Evolutionary conservation across 2,329 filamentous ascomycete species (phyloP).

Genomic region (Microdochium trichocladiopsis): DNA sequence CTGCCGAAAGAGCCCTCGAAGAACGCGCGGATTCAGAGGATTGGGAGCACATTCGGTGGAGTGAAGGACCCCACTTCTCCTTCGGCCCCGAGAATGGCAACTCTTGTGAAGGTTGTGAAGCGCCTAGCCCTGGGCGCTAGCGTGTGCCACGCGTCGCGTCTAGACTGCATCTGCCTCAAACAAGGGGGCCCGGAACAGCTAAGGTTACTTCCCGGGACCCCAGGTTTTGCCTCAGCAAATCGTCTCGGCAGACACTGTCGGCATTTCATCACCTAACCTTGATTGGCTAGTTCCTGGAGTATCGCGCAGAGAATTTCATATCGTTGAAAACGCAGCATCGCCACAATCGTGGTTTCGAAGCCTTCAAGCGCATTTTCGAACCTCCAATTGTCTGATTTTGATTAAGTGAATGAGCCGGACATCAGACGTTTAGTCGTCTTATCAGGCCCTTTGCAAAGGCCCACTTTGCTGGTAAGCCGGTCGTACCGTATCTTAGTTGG

Average conservation of each 20-base stretch:
- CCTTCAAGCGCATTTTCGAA: not conserved
- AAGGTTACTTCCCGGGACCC: no score
- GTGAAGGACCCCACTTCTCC: no score
- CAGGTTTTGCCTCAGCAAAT: not conserved
- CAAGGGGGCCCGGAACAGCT: no score
- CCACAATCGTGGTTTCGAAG: not conserved
- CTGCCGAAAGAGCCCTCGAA: no score
- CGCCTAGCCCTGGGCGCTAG: no score
- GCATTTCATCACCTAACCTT: no score
- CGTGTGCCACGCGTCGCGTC: no score
- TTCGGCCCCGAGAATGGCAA: no score
- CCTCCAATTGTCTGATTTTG: not conserved
- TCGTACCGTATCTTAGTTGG: not conserved
- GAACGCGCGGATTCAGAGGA: no score
- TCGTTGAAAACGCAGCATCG: not conserved
- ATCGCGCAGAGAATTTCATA: not conserved
- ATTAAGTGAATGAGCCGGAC: not conserved
- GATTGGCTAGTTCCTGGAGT: not conserved
- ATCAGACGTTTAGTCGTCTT: not conserved
- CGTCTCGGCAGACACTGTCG: not conserved
- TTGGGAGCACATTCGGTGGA: no score
- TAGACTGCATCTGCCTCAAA: no score
- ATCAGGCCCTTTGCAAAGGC: not conserved
- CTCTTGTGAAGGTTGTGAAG: no score
- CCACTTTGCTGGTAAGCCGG: not conserved